Evolutionary conservation across 495 filamentous ascomycete species (phyloP), one percentile per base, ranked within the genome.

Genomic region (Penicillium coprophilum): DNA sequence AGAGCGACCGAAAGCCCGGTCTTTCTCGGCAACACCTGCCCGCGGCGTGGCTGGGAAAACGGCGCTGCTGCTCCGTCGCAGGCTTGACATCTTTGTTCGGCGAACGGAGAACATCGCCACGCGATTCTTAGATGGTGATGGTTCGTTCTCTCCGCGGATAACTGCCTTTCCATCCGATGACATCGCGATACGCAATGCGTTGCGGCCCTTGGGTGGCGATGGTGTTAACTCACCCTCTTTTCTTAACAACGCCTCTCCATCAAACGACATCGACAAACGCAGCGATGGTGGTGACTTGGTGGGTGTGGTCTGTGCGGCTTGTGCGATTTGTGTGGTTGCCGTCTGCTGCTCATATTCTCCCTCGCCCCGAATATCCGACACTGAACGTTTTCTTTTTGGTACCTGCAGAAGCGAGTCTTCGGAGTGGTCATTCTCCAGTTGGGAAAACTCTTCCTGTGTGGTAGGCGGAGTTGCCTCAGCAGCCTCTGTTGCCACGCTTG

Each of bases 171-270:
- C 78, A 61, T 84, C 78, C 1, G 80, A 76, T 4, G 79, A 82
- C 56, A 84, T 76, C 48, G 74, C 70, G 39, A 76, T 79, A 13
- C 76, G 66, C 39, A 79, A 62, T 1, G 74, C 63, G 52, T 70
- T 74, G n/a, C 73, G 71, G 21, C 72, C 66, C 56, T 77, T 77
- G 3, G 88, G 87, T 10, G 91, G 90, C 1, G 92, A 93, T n/a
- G 85, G 84, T 6, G 84, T 82, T 50, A 77, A 64, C 61, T 81
- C 81, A 49, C 82, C 81, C 58, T 85, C 76, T 43, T 86, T 82
- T 9, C 88, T 78, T 31, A 97, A 77, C 71, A 90, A 85, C 2
- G 91, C 92, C 64, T 89, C 89, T 50, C 92, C 92, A 53, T 95
- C 90, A 46, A 88, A 79, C 19, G 89, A 92, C 56, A 90, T 72